Evolutionary conservation across 441 rosid species (phyloP), one percentile per base, ranked within the genome.

Genomic region (Brassica hybrid): DNA sequence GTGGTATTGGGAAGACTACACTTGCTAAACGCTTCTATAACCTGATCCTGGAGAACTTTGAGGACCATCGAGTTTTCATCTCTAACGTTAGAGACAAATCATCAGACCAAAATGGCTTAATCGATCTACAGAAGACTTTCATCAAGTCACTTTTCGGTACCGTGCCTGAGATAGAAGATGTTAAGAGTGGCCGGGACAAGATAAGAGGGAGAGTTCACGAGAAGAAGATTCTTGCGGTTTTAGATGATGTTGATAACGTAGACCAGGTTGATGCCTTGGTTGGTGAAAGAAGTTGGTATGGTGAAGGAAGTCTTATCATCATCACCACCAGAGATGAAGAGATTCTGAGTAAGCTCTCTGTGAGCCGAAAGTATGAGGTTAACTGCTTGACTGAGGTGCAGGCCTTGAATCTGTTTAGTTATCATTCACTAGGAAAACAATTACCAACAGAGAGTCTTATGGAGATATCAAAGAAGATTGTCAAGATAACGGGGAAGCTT

Each of bases 1-100:
- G 89, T 6, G 93, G 89, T 52, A 62, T 84, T 75, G 89, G 91
- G 12, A 89, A 86, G 83, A 38, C 96, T 0, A 86, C 94, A 4
- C 84, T 91, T 73, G 84, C 92, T 7, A 86, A 83, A 77, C 84
- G 84, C 19, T 63, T 85, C 1, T 89, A 77, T 43, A 89, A 88
- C 70, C 79, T 80, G 72, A 60, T 91, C 2, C 41, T 83, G 0
- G 36, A n/a, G 0, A 69, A 77, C 43, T 91, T 88, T 10, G 14
- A 65, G 17, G 13, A 62, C 7, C 30, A 16, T 1, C 81, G 85
- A 30, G 73, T 84, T 68, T 89, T 89, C 76, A 73, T 89, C 43
- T 50, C 83, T 32, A 75, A 82, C 52, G 79, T 91, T 11, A 74
- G 89, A 71, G 89, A 87, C 69, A 65, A 0, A 36, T 84, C 83